Base-by-base conservation (phyloP, 2,329 filamentous ascomycete species). In the Ophiosphaerella narmari region DNA sequence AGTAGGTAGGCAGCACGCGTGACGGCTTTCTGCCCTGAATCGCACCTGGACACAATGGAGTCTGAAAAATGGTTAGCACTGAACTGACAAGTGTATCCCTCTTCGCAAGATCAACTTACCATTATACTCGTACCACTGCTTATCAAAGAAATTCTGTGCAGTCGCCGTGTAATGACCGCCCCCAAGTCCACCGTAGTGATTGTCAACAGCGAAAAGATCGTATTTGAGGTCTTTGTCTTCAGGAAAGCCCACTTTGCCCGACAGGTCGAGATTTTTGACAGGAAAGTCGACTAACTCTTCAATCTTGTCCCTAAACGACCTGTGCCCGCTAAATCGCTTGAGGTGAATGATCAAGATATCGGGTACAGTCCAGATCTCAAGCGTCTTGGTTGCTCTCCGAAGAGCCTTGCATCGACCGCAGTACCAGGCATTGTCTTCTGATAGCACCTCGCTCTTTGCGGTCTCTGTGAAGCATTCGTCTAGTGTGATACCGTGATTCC, bases 141-240 rank as follows among this genome's bases (percentile, higher is more conserved):
- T 83, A 66, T 96, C 91, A 53, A 89, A 80, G 74, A 96, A 97
- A 72, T 96, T 97, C 77, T 91, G 92, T 34, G 91, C 92, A 72
- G 87, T 92, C 24, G 94, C 94, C 16, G 92, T 97, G 76, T 99
- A 99, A 74, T 99, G 94, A 1, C 94, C 94, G 36, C 94, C 94
- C 52, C 91, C 91, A 33, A 99, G 83, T 26, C 91, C 91, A 53
- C 94, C 94, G 70, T 89, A 96, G 73, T 99, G 94, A 69, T 96
- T 93, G 73, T 99, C 94, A 1, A 99, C 91, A 12, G 88, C 94
- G 68, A 99, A 94, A 29, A 99, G 80, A 71, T 99, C 94, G 67
- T 97, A 99, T 9, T 92, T 80, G 67, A 94, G 84, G 52, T 87
- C 81, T 74, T 96, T 96, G 32, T 88, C 85, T 62, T 93, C 89